Conservation (phyloP, 2,329 filamentous ascomycete species). For the Tolypocladium amazonense region DNA sequence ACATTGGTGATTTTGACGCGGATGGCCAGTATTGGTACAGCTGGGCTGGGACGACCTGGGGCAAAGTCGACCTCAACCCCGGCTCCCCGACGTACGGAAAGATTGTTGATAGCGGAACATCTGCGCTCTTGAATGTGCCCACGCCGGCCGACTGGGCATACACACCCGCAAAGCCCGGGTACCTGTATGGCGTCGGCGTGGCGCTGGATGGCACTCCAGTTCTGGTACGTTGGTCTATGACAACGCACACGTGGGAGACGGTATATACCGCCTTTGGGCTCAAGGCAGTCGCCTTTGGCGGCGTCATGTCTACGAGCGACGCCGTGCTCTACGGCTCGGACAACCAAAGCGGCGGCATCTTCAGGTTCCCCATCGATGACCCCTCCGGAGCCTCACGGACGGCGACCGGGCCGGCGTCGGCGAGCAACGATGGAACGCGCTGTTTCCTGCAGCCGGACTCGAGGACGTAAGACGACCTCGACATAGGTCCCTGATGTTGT, state of each 20-base stretch:
- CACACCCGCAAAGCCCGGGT: neutral
- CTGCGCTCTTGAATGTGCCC: neutral
- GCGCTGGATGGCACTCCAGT: neutral
- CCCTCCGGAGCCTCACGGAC: neutral
- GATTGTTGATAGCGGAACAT: neutral
- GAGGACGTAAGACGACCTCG: neutral
- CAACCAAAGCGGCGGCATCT: neutral
- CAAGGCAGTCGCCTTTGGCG: neutral
- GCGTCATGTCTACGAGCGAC: neutral
- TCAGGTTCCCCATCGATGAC: neutral
- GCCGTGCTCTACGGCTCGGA: neutral
- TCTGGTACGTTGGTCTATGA: neutral
- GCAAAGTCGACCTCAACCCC: neutral
- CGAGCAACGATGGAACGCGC: neutral
- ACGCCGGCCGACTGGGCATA: neutral
- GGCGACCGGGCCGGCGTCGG: neutral
- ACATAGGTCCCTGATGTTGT: fast-evolving
- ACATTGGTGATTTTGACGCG: neutral
- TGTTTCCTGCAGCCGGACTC: neutral
- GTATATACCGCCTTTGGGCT: neutral
- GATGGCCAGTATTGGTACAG: neutral
- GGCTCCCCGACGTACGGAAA: neutral
- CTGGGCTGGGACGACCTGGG: neutral
- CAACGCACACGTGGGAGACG: neutral
- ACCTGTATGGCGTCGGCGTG: neutral